Conservation (phyloP, 257 asterid species). For the Solanum paucissectum region DNA sequence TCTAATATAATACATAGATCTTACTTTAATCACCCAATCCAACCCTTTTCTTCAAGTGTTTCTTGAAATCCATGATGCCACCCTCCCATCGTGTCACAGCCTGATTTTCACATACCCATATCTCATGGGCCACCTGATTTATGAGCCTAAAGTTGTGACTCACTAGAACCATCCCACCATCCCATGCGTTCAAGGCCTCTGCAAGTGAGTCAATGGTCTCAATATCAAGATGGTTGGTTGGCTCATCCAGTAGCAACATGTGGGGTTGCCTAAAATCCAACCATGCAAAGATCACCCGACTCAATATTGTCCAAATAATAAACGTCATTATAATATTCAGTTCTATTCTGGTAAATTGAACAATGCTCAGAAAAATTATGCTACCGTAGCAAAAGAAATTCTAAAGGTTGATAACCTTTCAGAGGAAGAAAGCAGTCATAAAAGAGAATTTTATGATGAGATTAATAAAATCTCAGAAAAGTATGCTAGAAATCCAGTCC, state of each 20-base stretch:
- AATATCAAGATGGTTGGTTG: constrained; percentile 91
- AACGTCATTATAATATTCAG: no score
- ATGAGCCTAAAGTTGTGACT: constrained; percentile 96
- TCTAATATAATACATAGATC: not conserved
- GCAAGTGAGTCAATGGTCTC: constrained; percentile 96
- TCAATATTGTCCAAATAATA: no score
- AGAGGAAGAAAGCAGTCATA: no score
- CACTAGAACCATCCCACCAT: constrained; percentile 92
- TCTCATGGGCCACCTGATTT: constrained; percentile 95
- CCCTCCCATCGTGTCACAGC: constrained; percentile 82
- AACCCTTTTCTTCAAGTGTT: constrained; percentile 60
- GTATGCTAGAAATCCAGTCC: no score
- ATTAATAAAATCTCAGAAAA: no score
- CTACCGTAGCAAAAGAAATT: no score
- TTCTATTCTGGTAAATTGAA: no score
- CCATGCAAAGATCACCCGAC: constrained; percentile 95
- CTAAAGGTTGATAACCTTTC: no score
- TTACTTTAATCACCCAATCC: constrained; percentile 35
- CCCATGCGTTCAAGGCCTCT: constrained; percentile 94
- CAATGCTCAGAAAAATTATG: no score
- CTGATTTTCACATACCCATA: constrained; percentile 97
- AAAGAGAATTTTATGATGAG: no score
- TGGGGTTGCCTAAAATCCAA: constrained; percentile 88
- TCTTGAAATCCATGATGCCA: constrained; percentile 88
- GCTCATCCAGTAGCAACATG: constrained; percentile 85